Percentiles rank a stretch among this genome's conserved stretches.
Evolutionary conservation across 305 asterid species (phyloP).

Genomic region (Stenogyne calaminthoides): DNA sequence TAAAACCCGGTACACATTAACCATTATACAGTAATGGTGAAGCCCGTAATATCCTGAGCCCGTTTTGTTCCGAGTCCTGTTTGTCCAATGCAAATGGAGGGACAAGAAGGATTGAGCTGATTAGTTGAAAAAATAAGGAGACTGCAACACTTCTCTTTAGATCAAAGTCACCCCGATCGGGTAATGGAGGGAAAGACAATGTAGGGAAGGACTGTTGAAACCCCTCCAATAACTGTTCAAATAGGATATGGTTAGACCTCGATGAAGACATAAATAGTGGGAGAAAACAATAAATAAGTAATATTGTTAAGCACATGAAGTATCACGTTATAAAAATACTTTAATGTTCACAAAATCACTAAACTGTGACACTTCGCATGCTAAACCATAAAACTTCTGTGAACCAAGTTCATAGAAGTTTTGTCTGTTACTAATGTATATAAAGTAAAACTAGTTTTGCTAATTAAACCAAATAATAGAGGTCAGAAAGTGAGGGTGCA

Average conservation of each 20-base stretch:
- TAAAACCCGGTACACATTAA: slow-evolving; percentile 8
- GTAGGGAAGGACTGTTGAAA: slow-evolving; percentile 80
- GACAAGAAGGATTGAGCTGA: slow-evolving; percentile 2
- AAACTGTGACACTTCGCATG: not conserved
- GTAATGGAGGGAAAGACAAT: slow-evolving; percentile 79
- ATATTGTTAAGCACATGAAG: not conserved
- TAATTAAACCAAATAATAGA: not conserved
- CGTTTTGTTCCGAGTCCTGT: not conserved
- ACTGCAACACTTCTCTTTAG: slow-evolving; percentile 74
- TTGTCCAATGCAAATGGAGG: slow-evolving; percentile 27
- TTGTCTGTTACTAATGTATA: not conserved
- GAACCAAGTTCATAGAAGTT: no score
- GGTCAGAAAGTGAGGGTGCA: slow-evolving; percentile 20
- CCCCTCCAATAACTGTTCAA: slow-evolving; percentile 75
- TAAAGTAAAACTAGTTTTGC: not conserved
- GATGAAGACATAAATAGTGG: not conserved
- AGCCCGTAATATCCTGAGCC: not conserved
- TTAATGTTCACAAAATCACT: not conserved
- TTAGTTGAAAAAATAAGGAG: slow-evolving; percentile 93
- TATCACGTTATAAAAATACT: not conserved
- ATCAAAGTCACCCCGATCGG: slow-evolving; percentile 84
- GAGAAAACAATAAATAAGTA: not conserved
- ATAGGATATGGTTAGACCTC: slow-evolving; percentile 27
- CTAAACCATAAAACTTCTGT: no score
- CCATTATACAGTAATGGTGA: slow-evolving; percentile 4